phyloP scores from a whole-genome alignment of 2,329 filamentous ascomycete species.

The Aplosporella prunicola region DNA sequence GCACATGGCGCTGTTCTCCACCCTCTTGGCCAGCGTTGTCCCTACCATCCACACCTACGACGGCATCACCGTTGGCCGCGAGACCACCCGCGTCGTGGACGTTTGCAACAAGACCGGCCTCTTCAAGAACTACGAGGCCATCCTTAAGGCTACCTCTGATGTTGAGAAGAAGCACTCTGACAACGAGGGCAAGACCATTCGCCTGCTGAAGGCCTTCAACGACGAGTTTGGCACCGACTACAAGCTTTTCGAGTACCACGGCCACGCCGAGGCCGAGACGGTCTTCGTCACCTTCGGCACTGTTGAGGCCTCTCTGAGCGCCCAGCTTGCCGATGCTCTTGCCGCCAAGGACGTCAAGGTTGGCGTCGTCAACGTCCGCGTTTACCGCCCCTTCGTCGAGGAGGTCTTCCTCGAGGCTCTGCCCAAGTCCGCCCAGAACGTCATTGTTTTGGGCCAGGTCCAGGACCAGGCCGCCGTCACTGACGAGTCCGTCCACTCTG shows the following conservation, averaged over 20 bases:
- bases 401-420: constrained; percentile 81
- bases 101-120: constrained; percentile 65
- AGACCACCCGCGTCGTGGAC: constrained; percentile 74
- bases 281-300: constrained; percentile 91
- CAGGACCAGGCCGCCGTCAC: constrained; percentile 59
- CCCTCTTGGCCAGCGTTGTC: constrained; percentile 64
- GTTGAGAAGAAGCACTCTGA: constrained; percentile 61
- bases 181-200: constrained; percentile 60
- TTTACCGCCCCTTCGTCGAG: constrained; percentile 93
- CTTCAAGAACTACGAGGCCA: constrained; percentile 56
- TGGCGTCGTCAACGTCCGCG: constrained; percentile 80
- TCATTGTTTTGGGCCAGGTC: constrained; percentile 88
- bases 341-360: constrained; percentile 65
- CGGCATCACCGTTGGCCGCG: constrained; percentile 70
- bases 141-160: constrained; percentile 52
- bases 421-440: constrained; percentile 61
- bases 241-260: constrained; percentile 85
- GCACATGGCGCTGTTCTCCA: constrained; percentile 89
- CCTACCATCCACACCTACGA: constrained; percentile 87
- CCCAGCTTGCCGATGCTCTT: constrained; percentile 67
- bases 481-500: constrained; percentile 71
- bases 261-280: constrained; percentile 66
- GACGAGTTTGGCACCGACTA: constrained; percentile 90
- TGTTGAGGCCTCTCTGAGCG: constrained; percentile 75
- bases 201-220: constrained; percentile 68